Conservation (phyloP, 345 rosid species). For the Populus simonii region DNA sequence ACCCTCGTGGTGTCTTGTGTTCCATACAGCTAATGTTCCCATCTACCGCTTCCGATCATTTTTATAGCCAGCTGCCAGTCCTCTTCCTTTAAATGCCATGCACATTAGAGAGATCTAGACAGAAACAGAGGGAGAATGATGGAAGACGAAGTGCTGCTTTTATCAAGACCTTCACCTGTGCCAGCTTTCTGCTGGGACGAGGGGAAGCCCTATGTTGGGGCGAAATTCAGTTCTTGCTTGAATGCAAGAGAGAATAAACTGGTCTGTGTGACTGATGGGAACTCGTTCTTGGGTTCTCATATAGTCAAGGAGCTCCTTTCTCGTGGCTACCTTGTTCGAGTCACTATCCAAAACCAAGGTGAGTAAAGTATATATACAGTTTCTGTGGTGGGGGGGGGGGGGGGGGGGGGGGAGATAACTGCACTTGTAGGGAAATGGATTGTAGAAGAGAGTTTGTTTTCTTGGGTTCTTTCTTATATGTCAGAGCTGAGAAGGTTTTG, state of each 20-base stretch:
- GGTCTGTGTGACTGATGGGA: conserved; percentile 43
- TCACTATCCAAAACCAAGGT: conserved; percentile 37
- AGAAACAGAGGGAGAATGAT: neutral
- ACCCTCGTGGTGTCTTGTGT: conserved; percentile 10
- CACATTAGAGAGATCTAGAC: neutral
- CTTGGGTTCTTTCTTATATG: neutral
- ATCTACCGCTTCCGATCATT: conserved; percentile 16
- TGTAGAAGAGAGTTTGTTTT: neutral
- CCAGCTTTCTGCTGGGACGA: conserved; percentile 11
- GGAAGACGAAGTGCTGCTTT: conserved; percentile 9
- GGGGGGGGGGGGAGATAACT: neutral
- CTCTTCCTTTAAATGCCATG: neutral
- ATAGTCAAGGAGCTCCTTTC: conserved; percentile 35
- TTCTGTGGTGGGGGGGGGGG: neutral
- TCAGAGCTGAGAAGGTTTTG: neutral
- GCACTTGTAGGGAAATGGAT: neutral
- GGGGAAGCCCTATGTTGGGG: conserved; percentile 7
- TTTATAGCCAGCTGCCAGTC: neutral
- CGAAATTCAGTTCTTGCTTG: conserved; percentile 13
- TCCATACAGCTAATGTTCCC: conserved; percentile 15
- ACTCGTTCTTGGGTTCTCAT: conserved; percentile 34
- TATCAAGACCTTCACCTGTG: conserved; percentile 1
- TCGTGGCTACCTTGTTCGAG: conserved; percentile 35
- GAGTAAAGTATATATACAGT: neutral
- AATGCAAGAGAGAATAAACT: conserved; percentile 27